Base-by-base conservation (phyloP, 208 protist species). In the Phytomonas serpens region DNA sequence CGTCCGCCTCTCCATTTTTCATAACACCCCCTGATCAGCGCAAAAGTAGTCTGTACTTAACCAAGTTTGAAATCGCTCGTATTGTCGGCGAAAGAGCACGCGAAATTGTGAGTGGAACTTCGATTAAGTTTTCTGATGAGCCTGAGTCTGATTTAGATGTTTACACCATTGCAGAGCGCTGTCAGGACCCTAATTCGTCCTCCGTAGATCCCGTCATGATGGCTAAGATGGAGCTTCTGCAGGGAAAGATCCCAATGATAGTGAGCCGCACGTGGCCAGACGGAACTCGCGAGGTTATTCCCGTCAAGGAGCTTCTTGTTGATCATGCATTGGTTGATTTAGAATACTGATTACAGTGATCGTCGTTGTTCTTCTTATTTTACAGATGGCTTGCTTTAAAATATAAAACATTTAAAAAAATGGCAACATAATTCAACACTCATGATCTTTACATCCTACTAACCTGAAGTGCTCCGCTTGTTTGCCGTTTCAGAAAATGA, bases 141-240 rank as follows among this genome's bases (percentile, higher is more conserved):
- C 2, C 40, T 47, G 40, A 31, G 23, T 29, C 38, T 37, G 78
- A 77, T n/a, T 64, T 76, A 13, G 84, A 85, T 57, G 76, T 80
- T 7, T 70, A 77, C 31, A 84, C 88, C 23, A 76, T 72, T 13
- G 89, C 89, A 0, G 86, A 94, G 77, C 84, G 85, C 29, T 94
- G 86, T 72, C 61, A 77, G 13, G 80, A 96, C 65, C 80, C 90
- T 23, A 75, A 83, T 57, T 88, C 90, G 5, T 77, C 83, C 0
- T 76, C 80, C 0, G 87, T 93, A 51, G 92, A 96, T 65, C 92
- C 92, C 7, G 78, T 96, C n/a, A 84, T 88, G 73, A 89, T 94
- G 76, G 88, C 89, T 33, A 96, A 96, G 77, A 79, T 87, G 33
- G 88, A 96, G 42, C 78, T 96, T 11, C 42, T 93, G 51, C 82